These are phyloP conservation scores for Nitzschia sp. DNA, from an alignment of 108 stramenopile species.

Conservation along the genomic window DNA sequence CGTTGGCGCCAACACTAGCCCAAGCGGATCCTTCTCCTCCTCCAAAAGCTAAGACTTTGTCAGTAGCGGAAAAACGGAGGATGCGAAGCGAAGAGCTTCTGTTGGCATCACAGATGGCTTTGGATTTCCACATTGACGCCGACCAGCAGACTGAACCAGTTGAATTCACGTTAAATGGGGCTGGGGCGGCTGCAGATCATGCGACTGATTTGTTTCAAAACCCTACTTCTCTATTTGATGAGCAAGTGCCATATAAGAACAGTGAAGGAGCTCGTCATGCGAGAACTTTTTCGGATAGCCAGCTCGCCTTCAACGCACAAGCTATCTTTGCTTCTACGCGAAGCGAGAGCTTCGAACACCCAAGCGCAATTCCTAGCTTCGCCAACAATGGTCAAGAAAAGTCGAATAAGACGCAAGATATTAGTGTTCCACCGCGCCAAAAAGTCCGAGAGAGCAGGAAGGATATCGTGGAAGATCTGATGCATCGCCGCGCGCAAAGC, in stretches of 20 bases:
- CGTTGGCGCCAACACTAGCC: background rate
- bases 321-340: background rate
- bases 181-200: background rate
- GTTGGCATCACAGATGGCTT: background rate
- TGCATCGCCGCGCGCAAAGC: background rate
- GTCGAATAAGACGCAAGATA: too few relatives aligned
- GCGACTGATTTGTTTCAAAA: background rate
- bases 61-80: slow-evolving; percentile 9
- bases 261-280: background rate
- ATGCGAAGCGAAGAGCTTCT: background rate
- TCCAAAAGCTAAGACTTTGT: background rate
- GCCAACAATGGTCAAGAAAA: too few relatives aligned
- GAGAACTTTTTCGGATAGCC: background rate
- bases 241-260: too few relatives aligned
- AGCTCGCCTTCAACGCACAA: background rate
- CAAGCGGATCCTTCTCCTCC: background rate
- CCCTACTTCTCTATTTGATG: background rate
- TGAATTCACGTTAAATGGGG: background rate
- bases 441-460: background rate
- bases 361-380: background rate
- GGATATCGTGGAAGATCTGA: background rate
- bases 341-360: background rate
- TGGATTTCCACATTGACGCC: background rate
- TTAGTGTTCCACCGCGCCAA: background rate
- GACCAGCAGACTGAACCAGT: background rate